These are phyloP conservation scores for Fabrea salina DNA, from an alignment of 169 alveolate genomes.

Conservation along the genomic window DNA sequence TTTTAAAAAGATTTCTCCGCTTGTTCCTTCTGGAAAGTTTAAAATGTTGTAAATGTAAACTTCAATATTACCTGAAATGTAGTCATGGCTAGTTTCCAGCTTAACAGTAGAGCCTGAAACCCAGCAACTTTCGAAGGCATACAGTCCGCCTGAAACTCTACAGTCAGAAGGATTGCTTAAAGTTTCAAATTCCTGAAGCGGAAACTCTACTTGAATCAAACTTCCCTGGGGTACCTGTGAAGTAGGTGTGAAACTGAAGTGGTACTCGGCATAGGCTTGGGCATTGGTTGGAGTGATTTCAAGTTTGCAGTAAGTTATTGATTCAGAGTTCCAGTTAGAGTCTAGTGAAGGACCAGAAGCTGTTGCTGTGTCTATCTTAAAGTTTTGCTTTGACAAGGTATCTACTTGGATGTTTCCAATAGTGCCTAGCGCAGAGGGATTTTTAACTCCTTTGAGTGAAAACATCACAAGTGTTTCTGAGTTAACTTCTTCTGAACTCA, in stretches of 20 bases:
- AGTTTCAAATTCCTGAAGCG: neutral
- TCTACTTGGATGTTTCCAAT: neutral
- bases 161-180: constrained; percentile 31
- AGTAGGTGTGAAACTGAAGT: neutral
- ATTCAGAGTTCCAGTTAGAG: neutral
- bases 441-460: constrained; percentile 7
- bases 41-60: neutral
- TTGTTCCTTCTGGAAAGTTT: constrained; percentile 26
- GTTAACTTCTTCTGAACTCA: neutral
- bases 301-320: neutral
- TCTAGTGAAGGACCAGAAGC: neutral
- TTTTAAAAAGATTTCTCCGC: constrained; percentile 3
- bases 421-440: constrained; percentile 16
- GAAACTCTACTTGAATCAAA: constrained; percentile 20
- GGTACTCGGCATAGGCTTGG: neutral
- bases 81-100: neutral
- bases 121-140: neutral
- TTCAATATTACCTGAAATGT: neutral
- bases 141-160: constrained; percentile 14
- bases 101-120: neutral
- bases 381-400: constrained; percentile 10
- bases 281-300: constrained; percentile 23
- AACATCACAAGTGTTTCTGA: neutral
- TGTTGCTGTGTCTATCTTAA: neutral
- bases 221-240: constrained; percentile 10